Percentiles rank a stretch among this genome's conserved stretches.
phyloP scores from a whole-genome alignment of 306 rosid genomes.

The Cucurbita maxima region DNA sequence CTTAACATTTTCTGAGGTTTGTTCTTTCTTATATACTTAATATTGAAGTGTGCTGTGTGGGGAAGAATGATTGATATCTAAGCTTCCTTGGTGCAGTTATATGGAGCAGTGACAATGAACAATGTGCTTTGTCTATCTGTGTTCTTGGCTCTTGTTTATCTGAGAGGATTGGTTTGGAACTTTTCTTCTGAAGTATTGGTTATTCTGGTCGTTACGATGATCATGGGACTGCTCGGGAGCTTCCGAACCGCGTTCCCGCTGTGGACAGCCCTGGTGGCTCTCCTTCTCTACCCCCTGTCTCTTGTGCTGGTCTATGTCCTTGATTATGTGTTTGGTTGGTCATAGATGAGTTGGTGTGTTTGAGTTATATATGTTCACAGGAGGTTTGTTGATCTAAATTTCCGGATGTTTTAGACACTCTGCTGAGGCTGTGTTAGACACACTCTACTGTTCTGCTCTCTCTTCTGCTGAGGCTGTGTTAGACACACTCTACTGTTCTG shows the following conservation, averaged over 20 bases:
- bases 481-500: neutral
- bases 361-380: neutral
- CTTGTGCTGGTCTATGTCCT: slow-evolving; percentile 76
- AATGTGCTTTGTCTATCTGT: slow-evolving; percentile 87
- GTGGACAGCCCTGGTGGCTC: slow-evolving; percentile 67
- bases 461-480: neutral
- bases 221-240: slow-evolving; percentile 69
- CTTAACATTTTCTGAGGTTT: slow-evolving; percentile 82
- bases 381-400: neutral
- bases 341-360: slow-evolving; percentile 7
- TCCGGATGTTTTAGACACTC: neutral
- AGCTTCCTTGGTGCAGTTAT: slow-evolving; percentile 36
- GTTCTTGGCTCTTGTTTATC: slow-evolving; percentile 73
- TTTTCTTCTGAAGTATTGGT: slow-evolving; percentile 84
- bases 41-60: neutral
- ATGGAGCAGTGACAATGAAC: slow-evolving; percentile 87
- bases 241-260: slow-evolving; percentile 77
- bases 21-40: slow-evolving; percentile 4
- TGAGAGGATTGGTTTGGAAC: slow-evolving; percentile 73
- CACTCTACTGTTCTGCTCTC: neutral
- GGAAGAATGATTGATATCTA: neutral
- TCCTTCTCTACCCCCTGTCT: slow-evolving; percentile 78
- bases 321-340: slow-evolving; percentile 77
- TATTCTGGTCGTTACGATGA: slow-evolving; percentile 53
- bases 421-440: neutral